phyloP scores from a whole-genome alignment of 176 grass and related monocot species.

The Musa schizocarpa region DNA sequence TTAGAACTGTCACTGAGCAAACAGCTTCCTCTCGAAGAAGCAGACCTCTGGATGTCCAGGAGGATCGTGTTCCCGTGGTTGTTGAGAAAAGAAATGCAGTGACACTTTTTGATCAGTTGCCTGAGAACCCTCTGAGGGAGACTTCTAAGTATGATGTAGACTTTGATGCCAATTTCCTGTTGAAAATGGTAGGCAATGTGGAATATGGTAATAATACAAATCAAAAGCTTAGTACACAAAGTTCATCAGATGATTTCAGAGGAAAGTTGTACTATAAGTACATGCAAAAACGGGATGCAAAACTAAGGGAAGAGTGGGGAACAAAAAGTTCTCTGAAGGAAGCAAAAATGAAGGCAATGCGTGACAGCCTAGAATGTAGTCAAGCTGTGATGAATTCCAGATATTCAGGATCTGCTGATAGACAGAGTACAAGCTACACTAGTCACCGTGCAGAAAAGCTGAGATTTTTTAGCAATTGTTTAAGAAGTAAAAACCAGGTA shows the following conservation, averaged over 20 bases:
- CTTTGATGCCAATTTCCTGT: slow-evolving; percentile 54
- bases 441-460: slow-evolving; percentile 36
- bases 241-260: slow-evolving; percentile 61
- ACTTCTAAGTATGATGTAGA: slow-evolving; percentile 22
- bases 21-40: slow-evolving; percentile 52
- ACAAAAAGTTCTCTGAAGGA: slow-evolving; percentile 62
- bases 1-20: slow-evolving; percentile 32
- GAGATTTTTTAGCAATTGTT: slow-evolving; percentile 30
- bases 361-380: slow-evolving; percentile 69
- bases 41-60: slow-evolving; percentile 35
- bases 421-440: slow-evolving; percentile 28
- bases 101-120: slow-evolving; percentile 33
- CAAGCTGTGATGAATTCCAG: slow-evolving; percentile 71
- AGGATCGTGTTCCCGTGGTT: slow-evolving; percentile 38
- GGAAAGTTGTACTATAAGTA: slow-evolving; percentile 97
- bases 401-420: slow-evolving; percentile 41
- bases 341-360: slow-evolving; percentile 81
- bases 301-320: slow-evolving; percentile 81
- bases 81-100: slow-evolving; percentile 34
- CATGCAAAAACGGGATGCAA: slow-evolving; percentile 82
- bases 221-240: slow-evolving; percentile 48
- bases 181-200: slow-evolving; percentile 60
- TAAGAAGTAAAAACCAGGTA: slow-evolving; percentile 39
- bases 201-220: slow-evolving; percentile 30
- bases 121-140: slow-evolving; percentile 33